Base-by-base conservation (phyloP, 257 asterid species). In the Rhazya stricta region DNA sequence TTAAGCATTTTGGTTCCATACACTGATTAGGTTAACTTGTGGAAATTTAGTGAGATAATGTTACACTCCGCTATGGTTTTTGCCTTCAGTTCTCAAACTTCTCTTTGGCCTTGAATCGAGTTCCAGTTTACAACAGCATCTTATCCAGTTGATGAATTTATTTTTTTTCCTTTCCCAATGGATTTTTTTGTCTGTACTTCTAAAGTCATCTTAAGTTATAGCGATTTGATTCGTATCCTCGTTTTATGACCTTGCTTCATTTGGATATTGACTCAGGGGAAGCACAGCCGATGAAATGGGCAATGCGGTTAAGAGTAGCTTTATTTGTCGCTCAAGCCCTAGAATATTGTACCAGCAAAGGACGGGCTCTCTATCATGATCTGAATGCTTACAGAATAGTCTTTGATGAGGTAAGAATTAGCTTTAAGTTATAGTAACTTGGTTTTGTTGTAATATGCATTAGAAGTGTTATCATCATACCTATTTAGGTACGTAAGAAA, bases 301-400 rank as follows among this genome's bases (percentile, higher is more conserved):
- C 97, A n/a, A 92, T 94, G 97, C 89, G 99, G 74, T 85, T 94
- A 83, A 88, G 99, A 82, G 99, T 94, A 74, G 96, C 97, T 73
- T 83, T 90, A 21, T 94, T 80, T 85, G 85, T 92, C 76, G 97
- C 96, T 16, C 95, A 94, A 84, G 99, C 97, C 54, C 85, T 92
- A 65, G 97, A 94, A 78, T 92, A 89, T 81, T 94, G 99, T 85
- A 92, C 93, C 3, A 83, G 79, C 88, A 91, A 83, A 89, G 97
- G 97, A 61, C 90, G 97, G 25, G 87, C 91, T 58, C 97, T 94
- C 76, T 94, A 94, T 86, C 99, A 94, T 69, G 99, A 94, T 82
- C 95, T 94, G 63, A 94, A 94, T 88, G 97, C 99, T 77, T 94
- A 92, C 83, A 88, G 97, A 83, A 79, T 92, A 72, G 87, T 91